These are phyloP conservation scores for Syzygium aromaticum DNA, from an alignment of 345 rosid genomes.

Conservation along the genomic window DNA sequence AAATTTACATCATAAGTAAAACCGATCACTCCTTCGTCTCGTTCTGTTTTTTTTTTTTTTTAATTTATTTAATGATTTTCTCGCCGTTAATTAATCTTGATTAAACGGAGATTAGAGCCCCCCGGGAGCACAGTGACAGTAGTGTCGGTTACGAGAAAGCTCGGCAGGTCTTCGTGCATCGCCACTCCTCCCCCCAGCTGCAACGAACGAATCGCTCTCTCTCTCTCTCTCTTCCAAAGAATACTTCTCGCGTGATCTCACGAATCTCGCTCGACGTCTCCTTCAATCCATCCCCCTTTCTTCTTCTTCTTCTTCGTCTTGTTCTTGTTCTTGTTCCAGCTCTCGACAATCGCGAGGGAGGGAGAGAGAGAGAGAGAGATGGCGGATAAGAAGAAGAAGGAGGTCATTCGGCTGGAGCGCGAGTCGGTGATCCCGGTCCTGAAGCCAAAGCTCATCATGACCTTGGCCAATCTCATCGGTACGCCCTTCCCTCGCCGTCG, in stretches of 20 bases:
- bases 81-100: neutral
- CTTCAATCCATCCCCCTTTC: neutral
- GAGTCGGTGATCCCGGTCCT: slow-evolving; percentile 92
- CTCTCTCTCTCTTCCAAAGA: neutral
- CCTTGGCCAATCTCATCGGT: slow-evolving; percentile 94
- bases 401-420: slow-evolving; percentile 71
- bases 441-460: slow-evolving; percentile 88
- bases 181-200: neutral
- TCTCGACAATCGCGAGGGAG: neutral
- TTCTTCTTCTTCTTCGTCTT: neutral
- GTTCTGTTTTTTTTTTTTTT: neutral
- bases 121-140: neutral
- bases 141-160: neutral
- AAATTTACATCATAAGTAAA: neutral
- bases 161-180: neutral
- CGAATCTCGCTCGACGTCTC: slow-evolving; percentile 10
- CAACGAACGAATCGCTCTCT: neutral
- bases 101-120: neutral
- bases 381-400: slow-evolving; percentile 34
- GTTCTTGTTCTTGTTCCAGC: neutral
- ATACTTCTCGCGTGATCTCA: neutral
- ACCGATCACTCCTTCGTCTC: neutral
- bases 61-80: neutral
- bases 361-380: neutral
- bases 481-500: neutral